Conservation (phyloP, 441 rosid species). For the Erodium chrysanthum region DNA sequence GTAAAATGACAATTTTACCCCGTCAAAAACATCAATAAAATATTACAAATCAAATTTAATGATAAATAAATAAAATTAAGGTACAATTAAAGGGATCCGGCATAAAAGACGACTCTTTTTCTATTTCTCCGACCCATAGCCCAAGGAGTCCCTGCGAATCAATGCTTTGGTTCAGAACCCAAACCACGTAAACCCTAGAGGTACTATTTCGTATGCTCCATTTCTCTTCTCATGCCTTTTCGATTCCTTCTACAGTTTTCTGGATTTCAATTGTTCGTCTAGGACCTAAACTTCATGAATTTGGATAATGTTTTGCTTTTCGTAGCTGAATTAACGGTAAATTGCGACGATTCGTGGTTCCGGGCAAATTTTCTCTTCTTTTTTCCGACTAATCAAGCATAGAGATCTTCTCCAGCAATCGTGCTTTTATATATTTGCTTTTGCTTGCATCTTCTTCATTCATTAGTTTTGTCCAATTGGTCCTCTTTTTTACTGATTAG, state of each 20-base stretch:
- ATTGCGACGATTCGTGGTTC: not conserved
- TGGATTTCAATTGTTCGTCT: not conserved
- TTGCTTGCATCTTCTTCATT: not conserved
- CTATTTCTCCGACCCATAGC: too few relatives aligned
- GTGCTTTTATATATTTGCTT: not conserved
- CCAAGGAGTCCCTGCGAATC: too few relatives aligned
- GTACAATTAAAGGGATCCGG: too few relatives aligned
- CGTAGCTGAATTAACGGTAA: not conserved
- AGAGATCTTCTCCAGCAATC: too few relatives aligned
- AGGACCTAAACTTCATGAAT: not conserved
- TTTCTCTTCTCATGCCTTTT: not conserved
- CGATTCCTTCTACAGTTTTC: not conserved
- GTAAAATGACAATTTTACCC: too few relatives aligned
- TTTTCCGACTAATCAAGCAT: not conserved
- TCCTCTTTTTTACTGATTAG: not conserved
- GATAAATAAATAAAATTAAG: too few relatives aligned
- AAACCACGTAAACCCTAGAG: too few relatives aligned
- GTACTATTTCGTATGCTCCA: too few relatives aligned
- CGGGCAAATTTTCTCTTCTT: not conserved
- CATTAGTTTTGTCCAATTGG: not conserved
- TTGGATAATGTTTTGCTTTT: not conserved
- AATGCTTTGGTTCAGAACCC: too few relatives aligned
- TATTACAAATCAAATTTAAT: too few relatives aligned
- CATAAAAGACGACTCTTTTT: too few relatives aligned
- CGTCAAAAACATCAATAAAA: too few relatives aligned